Evolutionary conservation across 352 stramenopile genomes (phyloP), one percentile per base, ranked within the genome.

Genomic region (Phytophthora chlamydospora): DNA sequence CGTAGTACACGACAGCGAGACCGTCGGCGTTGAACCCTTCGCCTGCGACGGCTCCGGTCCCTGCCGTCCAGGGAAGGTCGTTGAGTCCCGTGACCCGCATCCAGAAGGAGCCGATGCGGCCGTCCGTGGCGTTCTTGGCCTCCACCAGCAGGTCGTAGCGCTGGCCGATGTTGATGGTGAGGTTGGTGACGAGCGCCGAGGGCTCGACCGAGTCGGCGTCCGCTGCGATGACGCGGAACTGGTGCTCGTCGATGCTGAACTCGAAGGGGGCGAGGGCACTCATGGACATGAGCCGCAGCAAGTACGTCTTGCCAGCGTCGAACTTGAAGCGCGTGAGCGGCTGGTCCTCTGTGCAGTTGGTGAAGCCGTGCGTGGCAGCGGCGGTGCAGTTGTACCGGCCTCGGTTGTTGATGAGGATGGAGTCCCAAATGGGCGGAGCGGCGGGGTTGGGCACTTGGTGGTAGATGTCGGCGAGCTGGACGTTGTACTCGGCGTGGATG

Each of bases 161-260:
- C 56, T 75, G 62, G 1, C 41, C 67, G 11, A 68, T 48, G 40
- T 75, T 65, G 45, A 75, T 58, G 1, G 16, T 40, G 39, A 75
- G 38, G 6, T 14, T 61, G 56, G 34, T 74, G 49, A 70, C 38
- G 17, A 60, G 44, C 4, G 53, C 19, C 3, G 55, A 48, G 0
- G 66, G 69, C 10, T 68, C 7, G 6, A 78, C 21, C 1, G 51
- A 44, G 33, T 73, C 58, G 0, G 41, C 40, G 21, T 78, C 66
- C 6, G 50, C 62, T 16, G 54, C 66, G 5, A 77, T 58, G 24
- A 78, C 54, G 3, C 39, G 58, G 24, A 78, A 58, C 27, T 58
- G 34, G 47, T 78, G 69, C 4, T 33, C 58, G 24, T 78, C 69
- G 35, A 78, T 71, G 45, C 65, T 75, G 21, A 75, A 56, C 16